phyloP scores from a whole-genome alignment of 192 early-diverging fungal genomes.

The Mortierella hygrophila region DNA sequence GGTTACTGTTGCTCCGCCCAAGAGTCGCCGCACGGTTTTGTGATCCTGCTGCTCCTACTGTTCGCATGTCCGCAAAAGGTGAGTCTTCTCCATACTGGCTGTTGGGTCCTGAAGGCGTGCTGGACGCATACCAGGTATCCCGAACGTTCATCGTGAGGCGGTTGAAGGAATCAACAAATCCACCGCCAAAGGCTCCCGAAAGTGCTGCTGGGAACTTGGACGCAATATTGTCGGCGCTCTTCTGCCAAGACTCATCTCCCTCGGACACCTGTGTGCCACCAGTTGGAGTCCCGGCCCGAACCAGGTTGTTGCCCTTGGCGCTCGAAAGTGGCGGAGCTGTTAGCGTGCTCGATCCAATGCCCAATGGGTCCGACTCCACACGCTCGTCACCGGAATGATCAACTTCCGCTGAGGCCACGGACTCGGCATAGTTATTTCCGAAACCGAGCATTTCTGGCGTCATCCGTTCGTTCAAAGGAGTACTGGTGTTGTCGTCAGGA shows the following conservation, averaged over 20 bases:
- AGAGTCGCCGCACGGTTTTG: conserved; percentile 44
- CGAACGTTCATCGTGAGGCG: conserved; percentile 47
- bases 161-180: conserved; percentile 41
- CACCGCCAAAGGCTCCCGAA: conserved; percentile 37
- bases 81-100: conserved; percentile 7
- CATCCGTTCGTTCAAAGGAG: conserved; percentile 28
- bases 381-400: not conserved
- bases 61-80: conserved; percentile 28
- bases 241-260: conserved; percentile 41
- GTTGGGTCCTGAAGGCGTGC: not conserved
- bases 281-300: not conserved
- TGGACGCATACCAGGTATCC: conserved; percentile 44
- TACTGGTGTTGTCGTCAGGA: conserved; percentile 15
- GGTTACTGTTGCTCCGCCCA: conserved; percentile 36
- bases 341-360: not conserved
- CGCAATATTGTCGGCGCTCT: conserved; percentile 29
- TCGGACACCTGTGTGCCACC: not conserved
- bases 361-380: conserved; percentile 25
- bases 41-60: not conserved
- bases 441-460: conserved; percentile 38
- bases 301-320: not conserved
- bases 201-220: conserved; percentile 46
- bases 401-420: not conserved
- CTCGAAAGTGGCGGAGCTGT: conserved; percentile 9
- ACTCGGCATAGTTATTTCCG: conserved; percentile 26